phyloP scores from a whole-genome alignment of 768 basidiomycete genomes.

The Russula sp. region DNA sequence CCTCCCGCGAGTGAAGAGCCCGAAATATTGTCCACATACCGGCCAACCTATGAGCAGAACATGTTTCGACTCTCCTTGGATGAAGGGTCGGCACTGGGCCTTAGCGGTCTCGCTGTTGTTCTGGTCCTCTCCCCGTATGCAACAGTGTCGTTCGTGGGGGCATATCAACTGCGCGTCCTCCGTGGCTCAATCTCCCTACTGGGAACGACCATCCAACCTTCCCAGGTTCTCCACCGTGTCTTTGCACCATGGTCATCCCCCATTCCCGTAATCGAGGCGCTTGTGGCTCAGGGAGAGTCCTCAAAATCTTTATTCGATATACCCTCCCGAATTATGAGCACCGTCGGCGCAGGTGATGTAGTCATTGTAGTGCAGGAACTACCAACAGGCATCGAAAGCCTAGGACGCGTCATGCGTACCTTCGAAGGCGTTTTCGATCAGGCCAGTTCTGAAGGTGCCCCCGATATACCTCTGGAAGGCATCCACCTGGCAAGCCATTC shows the following conservation, averaged over 20 bases:
- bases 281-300: slow-evolving; percentile 21
- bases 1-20: slow-evolving; percentile 13
- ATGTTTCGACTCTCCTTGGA: slow-evolving; percentile 37
- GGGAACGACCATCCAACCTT: slow-evolving; percentile 45
- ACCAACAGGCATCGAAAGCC: slow-evolving; percentile 53
- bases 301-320: slow-evolving; percentile 11
- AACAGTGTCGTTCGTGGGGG: slow-evolving; percentile 61
- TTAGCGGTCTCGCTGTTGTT: slow-evolving; percentile 30
- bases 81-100: slow-evolving; percentile 31
- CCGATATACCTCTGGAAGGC: slow-evolving; percentile 41
- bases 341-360: slow-evolving; percentile 25
- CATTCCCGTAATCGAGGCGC: slow-evolving; percentile 43
- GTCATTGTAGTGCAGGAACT: slow-evolving; percentile 53
- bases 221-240: slow-evolving; percentile 39
- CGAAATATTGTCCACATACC: slow-evolving; percentile 42
- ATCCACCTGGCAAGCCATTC: slow-evolving; percentile 39
- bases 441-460: slow-evolving; percentile 35
- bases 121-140: slow-evolving; percentile 42
- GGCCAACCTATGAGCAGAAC: slow-evolving; percentile 39
- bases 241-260: slow-evolving; percentile 80
- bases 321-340: slow-evolving; percentile 16
- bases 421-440: slow-evolving; percentile 59
- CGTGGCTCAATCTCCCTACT: slow-evolving; percentile 51
- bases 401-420: slow-evolving; percentile 53
- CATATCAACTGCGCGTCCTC: slow-evolving; percentile 53